Base-by-base conservation (phyloP, 805 yeast species). In the Saccharomycopsis sp. region DNA sequence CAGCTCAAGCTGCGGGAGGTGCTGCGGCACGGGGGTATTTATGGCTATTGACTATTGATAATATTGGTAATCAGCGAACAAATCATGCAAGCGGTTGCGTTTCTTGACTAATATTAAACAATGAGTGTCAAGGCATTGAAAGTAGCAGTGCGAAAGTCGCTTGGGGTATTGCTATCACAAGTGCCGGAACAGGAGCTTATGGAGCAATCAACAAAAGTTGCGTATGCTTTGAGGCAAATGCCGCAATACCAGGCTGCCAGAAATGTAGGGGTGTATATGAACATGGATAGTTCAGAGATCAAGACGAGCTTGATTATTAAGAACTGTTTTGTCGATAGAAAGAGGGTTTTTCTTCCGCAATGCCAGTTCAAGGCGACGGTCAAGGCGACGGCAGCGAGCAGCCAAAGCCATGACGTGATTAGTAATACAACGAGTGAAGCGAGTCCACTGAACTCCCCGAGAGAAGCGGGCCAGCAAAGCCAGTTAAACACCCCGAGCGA, bases 281-380 rank as follows among this genome's bases (percentile, higher is more conserved):
- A 80, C 68, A 86, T 92, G 91, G 89, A 86, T 1, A 63, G 70
- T 20, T 77, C 83, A 55, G 97, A 92, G 70, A 74, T 87, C 1
- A 79, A 80, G 58, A 91, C 97, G 0, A 65, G 69, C 8, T 68
- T 67, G 0, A 69, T 91, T 9, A 79, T 92, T 1, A 64, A 73
- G 51, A 61, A 73, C 17, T 80, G 88, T 8, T 83, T 87, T 57
- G 66, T 66, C 0, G 69, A 73, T 54, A 72, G 76, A 1, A 86
- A 85, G 61, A 55, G 62, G 1, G 84, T 87, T 0, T 88, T 75
- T 64, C 69, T 86, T 7, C 92, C 94, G 0, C 73, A 80, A 47
- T 81, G 85, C 59, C 68, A 72, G 2, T 62, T 70, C 64, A 29
- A 73, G 76, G 1, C 58, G 54, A 1, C 62, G 67, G 25, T 61